phyloP scores from a whole-genome alignment of 768 basidiomycete genomes.

The Lepiota venenata region DNA sequence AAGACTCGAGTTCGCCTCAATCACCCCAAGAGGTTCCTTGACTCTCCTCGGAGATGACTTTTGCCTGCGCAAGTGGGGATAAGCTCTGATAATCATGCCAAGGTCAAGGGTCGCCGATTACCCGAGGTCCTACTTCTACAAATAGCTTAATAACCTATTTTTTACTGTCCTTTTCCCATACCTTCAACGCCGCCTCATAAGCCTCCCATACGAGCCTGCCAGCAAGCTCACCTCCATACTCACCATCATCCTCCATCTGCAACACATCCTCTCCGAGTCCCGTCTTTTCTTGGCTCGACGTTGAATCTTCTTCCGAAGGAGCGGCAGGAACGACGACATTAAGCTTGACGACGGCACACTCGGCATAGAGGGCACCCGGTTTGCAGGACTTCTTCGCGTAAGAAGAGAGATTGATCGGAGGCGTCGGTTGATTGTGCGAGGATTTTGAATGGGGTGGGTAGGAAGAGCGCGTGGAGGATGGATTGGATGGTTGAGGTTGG shows the following conservation, averaged over 20 bases:
- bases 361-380: constrained; percentile 74
- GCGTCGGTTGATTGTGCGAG: constrained; percentile 24
- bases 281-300: constrained; percentile 23
- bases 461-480: constrained; percentile 77
- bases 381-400: constrained; percentile 65
- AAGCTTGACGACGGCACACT: constrained; percentile 64
- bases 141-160: background rate
- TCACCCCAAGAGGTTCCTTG: too few relatives aligned
- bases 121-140: background rate
- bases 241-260: constrained; percentile 56
- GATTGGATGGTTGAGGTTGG: constrained; percentile 64
- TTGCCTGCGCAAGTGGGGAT: too few relatives aligned
- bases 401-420: constrained; percentile 12
- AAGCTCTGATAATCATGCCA: too few relatives aligned
- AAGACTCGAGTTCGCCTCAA: too few relatives aligned
- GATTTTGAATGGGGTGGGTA: constrained; percentile 76
- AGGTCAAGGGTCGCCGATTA: background rate
- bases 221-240: constrained; percentile 65
- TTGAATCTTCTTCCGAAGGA: constrained; percentile 10
- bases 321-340: constrained; percentile 26
- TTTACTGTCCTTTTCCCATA: constrained; percentile 48
- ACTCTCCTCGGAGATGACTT: too few relatives aligned
- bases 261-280: constrained; percentile 27
- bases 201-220: constrained; percentile 77
- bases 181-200: constrained; percentile 62